Evolutionary conservation across 2,329 filamentous ascomycete species (phyloP).

Genomic region (Cladophialophora carrionii): DNA sequence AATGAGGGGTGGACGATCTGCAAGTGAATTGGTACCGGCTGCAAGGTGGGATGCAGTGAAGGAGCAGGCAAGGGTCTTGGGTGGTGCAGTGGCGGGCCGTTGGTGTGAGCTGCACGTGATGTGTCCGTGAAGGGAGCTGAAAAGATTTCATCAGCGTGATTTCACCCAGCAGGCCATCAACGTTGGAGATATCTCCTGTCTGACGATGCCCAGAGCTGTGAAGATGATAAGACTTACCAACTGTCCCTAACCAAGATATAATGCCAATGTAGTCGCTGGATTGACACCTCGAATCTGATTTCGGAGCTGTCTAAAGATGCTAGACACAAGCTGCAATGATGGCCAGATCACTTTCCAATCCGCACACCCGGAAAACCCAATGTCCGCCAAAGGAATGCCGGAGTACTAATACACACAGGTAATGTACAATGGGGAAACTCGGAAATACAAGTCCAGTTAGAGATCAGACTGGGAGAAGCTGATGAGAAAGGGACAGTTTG

Average conservation of each 20-base stretch:
- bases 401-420: constrained; percentile 12
- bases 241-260: neutral
- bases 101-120: constrained; percentile 11
- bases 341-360: constrained; percentile 10
- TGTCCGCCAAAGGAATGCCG: neutral
- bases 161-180: neutral
- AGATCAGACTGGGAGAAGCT: constrained; percentile 5
- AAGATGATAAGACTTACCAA: neutral
- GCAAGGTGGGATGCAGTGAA: constrained; percentile 7
- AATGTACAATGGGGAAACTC: constrained; percentile 13
- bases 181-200: neutral
- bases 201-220: neutral
- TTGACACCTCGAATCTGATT: neutral
- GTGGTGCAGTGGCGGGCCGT: constrained; percentile 6
- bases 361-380: constrained; percentile 3
- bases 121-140: neutral
- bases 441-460: constrained; percentile 15
- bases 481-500: neutral
- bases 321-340: constrained; percentile 4
- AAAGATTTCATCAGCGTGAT: constrained; percentile 17
- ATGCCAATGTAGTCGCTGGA: neutral
- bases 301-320: neutral
- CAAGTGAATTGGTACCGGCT: constrained; percentile 2
- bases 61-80: neutral
- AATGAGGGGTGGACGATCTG: neutral